These are phyloP conservation scores for Actinidia arguta DNA, from an alignment of 179 eudicot species.

Conservation along the genomic window DNA sequence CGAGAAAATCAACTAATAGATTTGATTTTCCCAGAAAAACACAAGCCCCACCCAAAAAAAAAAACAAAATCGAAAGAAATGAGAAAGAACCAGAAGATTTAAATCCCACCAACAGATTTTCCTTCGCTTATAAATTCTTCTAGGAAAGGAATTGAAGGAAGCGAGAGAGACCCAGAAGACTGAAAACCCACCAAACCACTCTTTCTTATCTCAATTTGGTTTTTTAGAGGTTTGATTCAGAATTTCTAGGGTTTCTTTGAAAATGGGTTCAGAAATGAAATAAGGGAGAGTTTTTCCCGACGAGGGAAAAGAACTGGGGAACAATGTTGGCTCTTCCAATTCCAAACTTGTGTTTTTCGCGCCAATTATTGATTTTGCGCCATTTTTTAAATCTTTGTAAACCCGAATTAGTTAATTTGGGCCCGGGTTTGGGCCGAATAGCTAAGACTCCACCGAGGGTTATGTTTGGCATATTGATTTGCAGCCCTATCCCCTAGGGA, in stretches of 20 bases:
- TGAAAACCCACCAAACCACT: background rate
- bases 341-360: constrained; percentile 1
- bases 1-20: background rate
- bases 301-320: no score
- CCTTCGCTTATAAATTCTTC: background rate
- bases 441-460: no score
- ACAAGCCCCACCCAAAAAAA: background rate
- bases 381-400: no score
- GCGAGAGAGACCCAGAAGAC: background rate
- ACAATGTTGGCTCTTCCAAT: no score
- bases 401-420: no score
- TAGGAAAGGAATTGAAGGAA: background rate
- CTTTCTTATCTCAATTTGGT: background rate
- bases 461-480: no score
- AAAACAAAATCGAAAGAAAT: background rate
- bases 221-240: background rate
- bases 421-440: no score
- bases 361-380: background rate
- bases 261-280: background rate
- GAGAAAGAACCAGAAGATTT: no score
- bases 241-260: background rate
- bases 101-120: background rate
- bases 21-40: constrained; percentile 1
- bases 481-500: no score
- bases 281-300: background rate